Conservation (phyloP, 2,329 filamentous ascomycete genomes). For the Neonectria magnoliae region DNA sequence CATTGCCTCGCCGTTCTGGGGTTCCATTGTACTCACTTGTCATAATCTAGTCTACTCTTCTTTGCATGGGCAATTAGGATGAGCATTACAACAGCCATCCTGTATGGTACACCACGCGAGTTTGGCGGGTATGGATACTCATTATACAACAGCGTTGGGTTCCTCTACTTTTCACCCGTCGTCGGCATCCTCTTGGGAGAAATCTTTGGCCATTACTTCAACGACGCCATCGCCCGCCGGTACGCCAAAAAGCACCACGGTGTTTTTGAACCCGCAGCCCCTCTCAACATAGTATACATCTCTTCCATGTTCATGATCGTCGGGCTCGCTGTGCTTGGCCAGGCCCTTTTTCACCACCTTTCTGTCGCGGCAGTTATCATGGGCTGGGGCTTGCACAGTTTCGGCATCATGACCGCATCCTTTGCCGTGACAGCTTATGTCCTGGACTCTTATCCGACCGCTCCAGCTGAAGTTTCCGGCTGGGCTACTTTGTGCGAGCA, state of each 20-base stretch:
- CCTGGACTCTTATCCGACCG: constrained; percentile 61
- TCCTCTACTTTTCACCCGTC: constrained; percentile 68
- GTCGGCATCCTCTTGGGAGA: constrained; percentile 65
- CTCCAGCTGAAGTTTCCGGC: constrained; percentile 56
- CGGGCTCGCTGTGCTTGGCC: constrained; percentile 63
- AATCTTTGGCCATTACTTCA: constrained; percentile 64
- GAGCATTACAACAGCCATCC: constrained; percentile 65
- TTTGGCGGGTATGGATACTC: constrained; percentile 61
- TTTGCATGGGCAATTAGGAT: constrained; percentile 65
- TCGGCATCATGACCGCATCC: constrained; percentile 63
- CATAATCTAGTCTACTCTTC: constrained; percentile 37
- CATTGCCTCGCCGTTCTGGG: constrained; percentile 55
- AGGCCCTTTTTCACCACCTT: constrained; percentile 56
- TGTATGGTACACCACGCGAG: constrained; percentile 46
- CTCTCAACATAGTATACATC: constrained; percentile 59
- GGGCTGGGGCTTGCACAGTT: constrained; percentile 63
- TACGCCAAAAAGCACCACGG: constrained; percentile 59
- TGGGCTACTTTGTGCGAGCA: constrained; percentile 52
- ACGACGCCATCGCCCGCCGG: constrained; percentile 58
- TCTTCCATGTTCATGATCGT: constrained; percentile 59
- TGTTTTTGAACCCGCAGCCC: constrained; percentile 66
- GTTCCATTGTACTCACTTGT: constrained; percentile 27
- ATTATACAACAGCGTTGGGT: constrained; percentile 59
- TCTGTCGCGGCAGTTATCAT: constrained; percentile 42
- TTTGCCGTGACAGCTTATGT: constrained; percentile 59